These are phyloP conservation scores for Anisodus acutangulus DNA, from an alignment of 257 asterid species.

Conservation along the genomic window DNA sequence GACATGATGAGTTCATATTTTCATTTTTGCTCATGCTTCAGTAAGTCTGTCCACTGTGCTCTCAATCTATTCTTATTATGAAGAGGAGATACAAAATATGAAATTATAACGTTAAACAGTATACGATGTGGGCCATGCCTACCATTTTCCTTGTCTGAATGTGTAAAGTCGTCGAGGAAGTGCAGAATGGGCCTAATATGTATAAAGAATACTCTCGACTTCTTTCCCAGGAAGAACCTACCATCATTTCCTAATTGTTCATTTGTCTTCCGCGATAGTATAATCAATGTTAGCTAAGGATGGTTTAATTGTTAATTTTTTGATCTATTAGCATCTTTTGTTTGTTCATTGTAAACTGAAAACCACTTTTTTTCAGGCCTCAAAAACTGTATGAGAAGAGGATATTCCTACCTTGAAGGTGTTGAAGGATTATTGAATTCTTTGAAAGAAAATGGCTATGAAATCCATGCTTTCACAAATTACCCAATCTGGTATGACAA, in stretches of 20 bases:
- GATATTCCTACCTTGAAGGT: conserved; percentile 79
- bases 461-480: conserved; percentile 87
- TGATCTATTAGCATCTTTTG: conserved; percentile 20
- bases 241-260: not conserved
- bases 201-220: not conserved
- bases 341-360: conserved; percentile 17
- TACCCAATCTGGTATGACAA: conserved; percentile 79
- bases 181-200: not conserved
- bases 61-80: not conserved
- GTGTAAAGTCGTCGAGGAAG: not conserved
- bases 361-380: conserved; percentile 56
- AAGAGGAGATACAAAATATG: not conserved
- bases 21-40: not conserved
- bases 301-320: not conserved
- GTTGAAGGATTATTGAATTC: conserved; percentile 68
- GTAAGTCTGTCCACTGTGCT: not conserved
- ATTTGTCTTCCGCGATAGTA: not conserved
- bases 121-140: not conserved
- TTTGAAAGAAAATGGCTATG: conserved; percentile 79
- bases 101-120: not conserved
- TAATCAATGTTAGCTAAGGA: not conserved
- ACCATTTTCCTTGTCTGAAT: not conserved
- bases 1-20: not conserved
- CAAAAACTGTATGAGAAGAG: conserved; percentile 76
- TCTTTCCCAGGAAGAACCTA: not conserved